Base-by-base conservation (phyloP, 192 early-diverging fungal species). In the Phycomyces blakesleeanus region DNA sequence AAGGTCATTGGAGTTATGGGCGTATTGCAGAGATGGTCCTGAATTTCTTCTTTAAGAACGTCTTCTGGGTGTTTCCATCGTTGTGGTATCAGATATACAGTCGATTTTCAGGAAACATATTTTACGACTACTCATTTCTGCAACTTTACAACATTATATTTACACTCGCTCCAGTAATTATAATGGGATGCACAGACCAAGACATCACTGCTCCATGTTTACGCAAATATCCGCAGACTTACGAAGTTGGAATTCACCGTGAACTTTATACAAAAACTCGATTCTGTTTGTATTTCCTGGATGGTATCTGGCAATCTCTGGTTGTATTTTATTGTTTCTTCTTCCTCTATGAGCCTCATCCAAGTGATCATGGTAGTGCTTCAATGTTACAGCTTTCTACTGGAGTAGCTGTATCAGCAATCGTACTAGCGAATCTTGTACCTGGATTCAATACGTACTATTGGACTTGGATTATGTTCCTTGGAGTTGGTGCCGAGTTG, bases 1-100 rank as follows among this genome's bases (percentile, higher is more conserved):
- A 98, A 66, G 96, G 96, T 16, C 81, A 88, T 58, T 98, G 88
- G 87, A 87, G 87, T 52, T 98, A 98, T 73, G 77, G 89, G 67
- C 83, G 95, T 34, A 94, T 93, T 25, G 77, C 92, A 18, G 90
- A 95, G 68, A 86, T 96, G 82, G 91, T 94, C 15, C 81, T 97
- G 61, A 92, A 86, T 64, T 97, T 93, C 71, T 98, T 97, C 73
- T 97, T 95, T 84, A 98, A 98, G 71, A 96, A 97, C 73, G 85
- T 96, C 0, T 82, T 96, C 22, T 95, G 91, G 92, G 85, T 94
- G 1, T 92, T 93, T 72, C 86, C 92, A 15, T 85, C 91, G 0
- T 90, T 98, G 58, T 97, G 94, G 94, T 94, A 83, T 81, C 93
- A 95, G 71, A 93, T 97, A 68, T 91, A 89, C 73, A 90, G 87